Evolutionary conservation across 2,329 filamentous ascomycete species (phyloP).

Genomic region (Xylaria multiplex): DNA sequence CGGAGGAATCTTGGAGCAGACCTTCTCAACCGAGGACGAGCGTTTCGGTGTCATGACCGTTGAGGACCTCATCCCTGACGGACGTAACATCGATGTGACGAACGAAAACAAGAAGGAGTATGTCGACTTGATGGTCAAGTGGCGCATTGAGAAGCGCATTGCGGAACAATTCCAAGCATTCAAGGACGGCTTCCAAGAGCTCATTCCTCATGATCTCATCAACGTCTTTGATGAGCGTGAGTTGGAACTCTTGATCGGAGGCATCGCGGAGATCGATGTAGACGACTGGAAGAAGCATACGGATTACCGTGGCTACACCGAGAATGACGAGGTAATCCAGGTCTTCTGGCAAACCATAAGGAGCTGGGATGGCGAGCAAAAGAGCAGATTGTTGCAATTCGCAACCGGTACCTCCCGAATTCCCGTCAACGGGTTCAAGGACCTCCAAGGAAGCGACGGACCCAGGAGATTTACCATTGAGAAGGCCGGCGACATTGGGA

Average conservation of each 20-base stretch:
- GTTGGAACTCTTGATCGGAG: slow-evolving; percentile 93
- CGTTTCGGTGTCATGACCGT: slow-evolving; percentile 94
- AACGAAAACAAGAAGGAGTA: slow-evolving; percentile 99
- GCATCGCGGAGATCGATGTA: slow-evolving; percentile 99
- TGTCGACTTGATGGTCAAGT: slow-evolving; percentile 97
- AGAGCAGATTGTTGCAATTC: slow-evolving; percentile 94
- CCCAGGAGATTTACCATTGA: slow-evolving; percentile 97
- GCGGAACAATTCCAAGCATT: slow-evolving; percentile 99
- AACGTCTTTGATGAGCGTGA: slow-evolving; percentile 99
- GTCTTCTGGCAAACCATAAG: slow-evolving; percentile 99
- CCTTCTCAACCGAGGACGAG: slow-evolving; percentile 97
- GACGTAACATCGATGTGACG: slow-evolving; percentile 92
- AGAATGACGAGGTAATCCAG: slow-evolving; percentile 95
- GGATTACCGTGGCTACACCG: slow-evolving; percentile 97
- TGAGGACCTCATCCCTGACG: slow-evolving; percentile 91
- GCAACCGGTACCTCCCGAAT: slow-evolving; percentile 98
- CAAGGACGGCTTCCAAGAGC: slow-evolving; percentile 95
- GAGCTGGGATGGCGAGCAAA: slow-evolving; percentile 97
- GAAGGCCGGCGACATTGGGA: slow-evolving; percentile 90
- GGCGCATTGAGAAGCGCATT: slow-evolving; percentile 98
- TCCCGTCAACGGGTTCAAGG: slow-evolving; percentile 99
- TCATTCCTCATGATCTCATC: slow-evolving; percentile 94
- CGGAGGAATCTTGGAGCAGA: slow-evolving; percentile 91
- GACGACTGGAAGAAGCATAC: slow-evolving; percentile 99
- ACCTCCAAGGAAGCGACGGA: slow-evolving; percentile 95